These are phyloP conservation scores for Arbutus unedo DNA, from an alignment of 148 eudicot species.

Conservation along the genomic window DNA sequence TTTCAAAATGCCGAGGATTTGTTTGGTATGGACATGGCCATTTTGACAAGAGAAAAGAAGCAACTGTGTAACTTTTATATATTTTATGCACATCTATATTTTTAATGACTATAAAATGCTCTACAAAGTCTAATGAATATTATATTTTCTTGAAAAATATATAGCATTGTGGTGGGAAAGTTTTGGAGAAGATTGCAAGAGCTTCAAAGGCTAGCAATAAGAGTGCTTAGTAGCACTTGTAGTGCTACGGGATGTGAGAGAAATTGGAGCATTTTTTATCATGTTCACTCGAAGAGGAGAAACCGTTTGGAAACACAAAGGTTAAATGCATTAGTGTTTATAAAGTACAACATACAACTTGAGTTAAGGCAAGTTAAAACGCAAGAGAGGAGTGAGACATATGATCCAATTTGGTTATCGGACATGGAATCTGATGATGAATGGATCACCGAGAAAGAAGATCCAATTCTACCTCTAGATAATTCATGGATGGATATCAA, in stretches of 20 bases:
- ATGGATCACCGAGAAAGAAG: too few species aligned
- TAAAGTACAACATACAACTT: neutral
- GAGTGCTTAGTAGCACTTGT: neutral
- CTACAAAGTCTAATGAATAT: neutral
- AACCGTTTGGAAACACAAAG: neutral
- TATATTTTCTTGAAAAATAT: neutral
- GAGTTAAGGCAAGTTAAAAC: neutral
- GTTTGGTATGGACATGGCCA: too few species aligned
- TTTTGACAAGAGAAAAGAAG: neutral
- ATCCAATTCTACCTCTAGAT: too few species aligned
- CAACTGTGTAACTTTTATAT: neutral
- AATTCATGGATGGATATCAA: too few species aligned
- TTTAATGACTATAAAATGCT: too few species aligned
- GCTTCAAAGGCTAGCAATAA: neutral
- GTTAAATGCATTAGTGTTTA: neutral
- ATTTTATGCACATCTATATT: too few species aligned
- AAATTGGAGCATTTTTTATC: conserved; percentile 2
- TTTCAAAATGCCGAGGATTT: neutral
- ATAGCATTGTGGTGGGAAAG: conserved; percentile 5
- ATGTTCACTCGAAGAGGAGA: neutral
- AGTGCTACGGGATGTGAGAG: neutral
- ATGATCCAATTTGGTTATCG: neutral
- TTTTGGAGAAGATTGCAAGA: neutral
- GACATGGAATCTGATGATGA: neutral
- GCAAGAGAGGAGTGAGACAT: neutral